Evolutionary conservation across 2,329 filamentous ascomycete genomes (phyloP).

Genomic region (Aureobasidium leucospermi): DNA sequence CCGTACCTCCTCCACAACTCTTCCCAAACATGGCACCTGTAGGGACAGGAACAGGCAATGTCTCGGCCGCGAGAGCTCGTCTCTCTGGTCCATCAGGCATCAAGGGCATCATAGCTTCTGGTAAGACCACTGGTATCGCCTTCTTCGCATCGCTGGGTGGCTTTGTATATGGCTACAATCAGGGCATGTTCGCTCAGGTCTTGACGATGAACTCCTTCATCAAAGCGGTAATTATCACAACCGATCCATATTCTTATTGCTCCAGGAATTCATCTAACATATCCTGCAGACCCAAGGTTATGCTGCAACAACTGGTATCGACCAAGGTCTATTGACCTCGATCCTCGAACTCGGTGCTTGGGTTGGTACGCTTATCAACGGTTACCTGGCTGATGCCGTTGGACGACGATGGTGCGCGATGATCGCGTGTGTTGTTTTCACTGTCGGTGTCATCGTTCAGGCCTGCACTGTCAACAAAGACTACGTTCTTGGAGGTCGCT

Average conservation of each 20-base stretch:
- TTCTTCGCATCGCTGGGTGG: slow-evolving; percentile 22
- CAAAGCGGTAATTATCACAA: neutral
- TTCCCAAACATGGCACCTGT: neutral
- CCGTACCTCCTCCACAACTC: neutral
- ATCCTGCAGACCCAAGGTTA: slow-evolving; percentile 16
- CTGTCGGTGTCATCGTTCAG: slow-evolving; percentile 59
- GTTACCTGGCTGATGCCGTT: slow-evolving; percentile 36
- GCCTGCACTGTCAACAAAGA: slow-evolving; percentile 49
- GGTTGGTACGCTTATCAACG: slow-evolving; percentile 55
- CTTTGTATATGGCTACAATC: slow-evolving; percentile 24
- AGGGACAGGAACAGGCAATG: slow-evolving; percentile 3
- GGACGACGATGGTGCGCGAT: slow-evolving; percentile 12
- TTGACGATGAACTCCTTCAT: slow-evolving; percentile 22
- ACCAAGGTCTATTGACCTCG: slow-evolving; percentile 19
- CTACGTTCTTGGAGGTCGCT: slow-evolving; percentile 59
- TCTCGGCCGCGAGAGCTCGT: slow-evolving; percentile 19
- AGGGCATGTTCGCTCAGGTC: slow-evolving; percentile 23
- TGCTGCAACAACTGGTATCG: slow-evolving; percentile 16
- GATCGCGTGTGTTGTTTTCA: slow-evolving; percentile 17
- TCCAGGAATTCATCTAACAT: neutral
- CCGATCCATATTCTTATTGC: too few relatives aligned
- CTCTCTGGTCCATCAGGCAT: slow-evolving; percentile 20
- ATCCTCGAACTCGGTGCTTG: slow-evolving; percentile 20
- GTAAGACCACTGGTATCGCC: slow-evolving; percentile 22
- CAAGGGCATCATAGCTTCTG: slow-evolving; percentile 20